Conservation (phyloP, 1,139 yeast genomes). For the Wickerhamomyces sp. region DNA sequence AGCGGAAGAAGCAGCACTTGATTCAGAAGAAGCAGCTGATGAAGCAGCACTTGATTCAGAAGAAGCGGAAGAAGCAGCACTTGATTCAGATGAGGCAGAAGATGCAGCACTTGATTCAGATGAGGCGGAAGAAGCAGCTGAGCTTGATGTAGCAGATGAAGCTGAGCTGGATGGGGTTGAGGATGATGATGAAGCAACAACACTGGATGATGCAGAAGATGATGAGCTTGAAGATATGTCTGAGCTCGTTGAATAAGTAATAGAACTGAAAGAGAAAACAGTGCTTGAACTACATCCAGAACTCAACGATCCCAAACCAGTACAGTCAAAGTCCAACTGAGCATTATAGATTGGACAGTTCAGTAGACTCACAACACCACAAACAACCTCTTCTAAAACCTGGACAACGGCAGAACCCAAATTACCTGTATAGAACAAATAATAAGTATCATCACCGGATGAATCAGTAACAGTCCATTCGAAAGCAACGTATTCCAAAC, state of each 20-base stretch:
- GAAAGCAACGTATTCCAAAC: conserved; percentile 3
- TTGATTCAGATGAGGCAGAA: neutral
- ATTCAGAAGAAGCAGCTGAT: neutral
- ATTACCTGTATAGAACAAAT: conserved; percentile 1
- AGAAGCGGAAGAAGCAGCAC: neutral
- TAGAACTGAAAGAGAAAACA: neutral
- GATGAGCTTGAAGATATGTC: neutral
- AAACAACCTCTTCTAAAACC: neutral
- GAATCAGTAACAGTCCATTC: neutral
- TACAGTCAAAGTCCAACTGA: conserved; percentile 3
- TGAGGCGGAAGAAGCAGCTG: neutral
- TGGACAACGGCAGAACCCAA: conserved; percentile 1
- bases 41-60: neutral
- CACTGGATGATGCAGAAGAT: neutral
- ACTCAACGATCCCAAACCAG: neutral
- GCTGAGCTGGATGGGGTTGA: neutral
- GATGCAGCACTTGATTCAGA: neutral
- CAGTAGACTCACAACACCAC: conserved; percentile 1
- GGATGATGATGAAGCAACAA: neutral
- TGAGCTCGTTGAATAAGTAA: neutral
- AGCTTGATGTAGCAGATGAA: neutral
- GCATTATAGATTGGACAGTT: conserved; percentile 3
- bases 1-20: neutral
- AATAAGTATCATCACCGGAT: neutral
- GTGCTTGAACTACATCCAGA: conserved; percentile 1